These are phyloP conservation scores for Thymus quinquecostatus DNA, from an alignment of 257 asterid genomes.

Conservation along the genomic window DNA sequence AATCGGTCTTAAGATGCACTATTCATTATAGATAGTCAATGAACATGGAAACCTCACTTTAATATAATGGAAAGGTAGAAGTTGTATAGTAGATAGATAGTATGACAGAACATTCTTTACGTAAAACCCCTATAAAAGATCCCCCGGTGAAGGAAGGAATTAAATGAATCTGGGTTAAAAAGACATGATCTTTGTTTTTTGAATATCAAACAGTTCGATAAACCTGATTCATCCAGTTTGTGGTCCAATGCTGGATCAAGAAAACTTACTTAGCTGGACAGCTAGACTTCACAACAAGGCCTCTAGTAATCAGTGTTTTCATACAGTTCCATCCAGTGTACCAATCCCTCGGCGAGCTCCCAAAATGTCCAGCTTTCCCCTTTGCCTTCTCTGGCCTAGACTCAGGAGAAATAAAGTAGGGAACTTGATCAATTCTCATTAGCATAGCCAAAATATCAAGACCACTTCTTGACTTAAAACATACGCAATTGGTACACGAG, in stretches of 20 bases:
- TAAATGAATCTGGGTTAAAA: slow-evolving; percentile 11
- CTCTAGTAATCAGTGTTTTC: slow-evolving; percentile 74
- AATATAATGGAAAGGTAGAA: slow-evolving; percentile 16
- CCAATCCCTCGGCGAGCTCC: slow-evolving; percentile 89
- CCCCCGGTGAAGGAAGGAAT: slow-evolving; percentile 19
- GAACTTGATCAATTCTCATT: slow-evolving; percentile 25
- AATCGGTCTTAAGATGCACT: slow-evolving; percentile 7
- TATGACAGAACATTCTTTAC: slow-evolving; percentile 4
- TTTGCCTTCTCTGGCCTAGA: slow-evolving; percentile 85
- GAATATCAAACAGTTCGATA: slow-evolving; percentile 18
- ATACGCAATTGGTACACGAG: slow-evolving; percentile 78
- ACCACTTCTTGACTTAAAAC: slow-evolving; percentile 22
- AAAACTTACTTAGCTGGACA: slow-evolving; percentile 88
- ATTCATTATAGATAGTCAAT: background rate
- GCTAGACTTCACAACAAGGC: slow-evolving; percentile 95
- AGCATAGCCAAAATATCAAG: slow-evolving; percentile 23
- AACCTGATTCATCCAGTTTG: slow-evolving; percentile 9
- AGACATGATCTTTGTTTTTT: slow-evolving; percentile 12
- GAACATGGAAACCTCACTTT: slow-evolving; percentile 7
- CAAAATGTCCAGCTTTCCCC: slow-evolving; percentile 78
- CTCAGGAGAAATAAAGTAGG: slow-evolving; percentile 9
- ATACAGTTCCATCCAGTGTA: slow-evolving; percentile 97
- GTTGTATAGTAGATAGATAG: background rate
- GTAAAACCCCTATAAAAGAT: slow-evolving; percentile 7
- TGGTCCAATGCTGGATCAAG: slow-evolving; percentile 26